These are phyloP conservation scores for Colletotrichum horii DNA, from an alignment of 2,329 filamentous ascomycete species.

Conservation along the genomic window DNA sequence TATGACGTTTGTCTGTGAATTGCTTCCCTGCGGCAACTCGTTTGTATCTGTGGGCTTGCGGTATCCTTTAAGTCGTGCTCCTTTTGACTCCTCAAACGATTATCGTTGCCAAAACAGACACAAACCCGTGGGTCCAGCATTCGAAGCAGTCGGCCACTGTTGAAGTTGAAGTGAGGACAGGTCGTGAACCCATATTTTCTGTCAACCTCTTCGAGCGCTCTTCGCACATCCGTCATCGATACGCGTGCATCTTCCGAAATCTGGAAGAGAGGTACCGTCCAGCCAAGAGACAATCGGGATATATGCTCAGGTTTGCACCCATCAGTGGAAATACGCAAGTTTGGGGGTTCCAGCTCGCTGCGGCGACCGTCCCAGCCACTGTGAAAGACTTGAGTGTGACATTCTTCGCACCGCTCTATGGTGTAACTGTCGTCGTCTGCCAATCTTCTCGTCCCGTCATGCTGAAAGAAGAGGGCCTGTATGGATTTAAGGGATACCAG, in stretches of 20 bases:
- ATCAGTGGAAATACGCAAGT: not conserved
- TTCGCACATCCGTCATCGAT: not conserved
- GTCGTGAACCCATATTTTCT: not conserved
- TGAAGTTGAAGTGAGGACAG: not conserved
- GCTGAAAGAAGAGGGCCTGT: not conserved
- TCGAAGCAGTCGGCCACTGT: not conserved
- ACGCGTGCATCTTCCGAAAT: not conserved
- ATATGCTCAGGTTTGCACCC: accelerated
- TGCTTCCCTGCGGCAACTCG: not conserved
- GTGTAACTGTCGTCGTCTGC: not conserved
- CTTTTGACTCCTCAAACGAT: not conserved
- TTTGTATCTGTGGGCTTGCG: too few relatives aligned
- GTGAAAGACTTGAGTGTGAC: not conserved
- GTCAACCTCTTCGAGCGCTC: not conserved
- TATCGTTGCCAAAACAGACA: not conserved
- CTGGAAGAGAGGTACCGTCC: not conserved
- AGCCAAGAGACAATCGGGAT: not conserved
- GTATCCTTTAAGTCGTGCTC: not conserved
- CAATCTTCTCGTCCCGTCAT: not conserved
- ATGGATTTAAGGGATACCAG: not conserved
- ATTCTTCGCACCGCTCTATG: not conserved
- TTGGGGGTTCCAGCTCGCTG: not conserved
- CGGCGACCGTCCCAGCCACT: not conserved
- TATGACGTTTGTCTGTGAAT: not conserved
- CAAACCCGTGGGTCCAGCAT: not conserved